Percentiles rank a stretch among this genome's conserved stretches.
Evolutionary conservation across 164 flowering plant genomes (phyloP).

Genomic region (Chloranthus sessilifolius): DNA sequence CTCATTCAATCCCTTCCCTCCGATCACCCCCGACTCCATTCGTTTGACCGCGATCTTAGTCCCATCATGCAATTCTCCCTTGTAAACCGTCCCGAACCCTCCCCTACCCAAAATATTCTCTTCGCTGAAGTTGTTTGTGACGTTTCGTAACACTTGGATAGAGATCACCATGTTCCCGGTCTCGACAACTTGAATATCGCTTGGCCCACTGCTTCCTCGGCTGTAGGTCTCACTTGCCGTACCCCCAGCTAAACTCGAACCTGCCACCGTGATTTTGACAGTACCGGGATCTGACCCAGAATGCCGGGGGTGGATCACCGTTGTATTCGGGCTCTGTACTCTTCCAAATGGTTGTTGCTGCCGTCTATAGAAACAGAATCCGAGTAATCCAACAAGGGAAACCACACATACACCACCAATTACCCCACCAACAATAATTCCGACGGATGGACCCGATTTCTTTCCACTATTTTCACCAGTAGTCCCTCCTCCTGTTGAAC

Average conservation of each 20-base stretch:
- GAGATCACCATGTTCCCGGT: conserved; percentile 77
- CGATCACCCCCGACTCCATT: conserved; percentile 70
- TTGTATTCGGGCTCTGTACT: conserved; percentile 47
- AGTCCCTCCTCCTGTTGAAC: not conserved
- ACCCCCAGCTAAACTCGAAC: conserved; percentile 34
- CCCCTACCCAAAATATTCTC: conserved; percentile 77
- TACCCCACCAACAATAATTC: conserved; percentile 37
- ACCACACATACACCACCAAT: conserved; percentile 29
- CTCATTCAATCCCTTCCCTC: conserved; percentile 72
- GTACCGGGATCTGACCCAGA: conserved; percentile 56
- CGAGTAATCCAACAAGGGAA: conserved; percentile 21
- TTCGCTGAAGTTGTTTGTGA: conserved; percentile 80
- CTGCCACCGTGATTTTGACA: conserved; percentile 59
- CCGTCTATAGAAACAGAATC: conserved; percentile 32
- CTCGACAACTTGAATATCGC: conserved; percentile 55
- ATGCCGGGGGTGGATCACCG: conserved; percentile 59
- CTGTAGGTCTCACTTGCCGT: conserved; percentile 32
- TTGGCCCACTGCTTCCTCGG: conserved; percentile 36
- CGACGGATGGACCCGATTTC: conserved; percentile 22
- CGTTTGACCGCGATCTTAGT: conserved; percentile 95
- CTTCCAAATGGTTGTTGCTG: conserved; percentile 31
- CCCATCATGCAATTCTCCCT: conserved; percentile 91
- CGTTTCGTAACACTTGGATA: conserved; percentile 66
- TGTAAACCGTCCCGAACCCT: conserved; percentile 94
- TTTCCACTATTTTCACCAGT: conserved; percentile 8